These are phyloP conservation scores for Diaporthe batatas DNA, from an alignment of 2,329 filamentous ascomycete species.

Conservation along the genomic window DNA sequence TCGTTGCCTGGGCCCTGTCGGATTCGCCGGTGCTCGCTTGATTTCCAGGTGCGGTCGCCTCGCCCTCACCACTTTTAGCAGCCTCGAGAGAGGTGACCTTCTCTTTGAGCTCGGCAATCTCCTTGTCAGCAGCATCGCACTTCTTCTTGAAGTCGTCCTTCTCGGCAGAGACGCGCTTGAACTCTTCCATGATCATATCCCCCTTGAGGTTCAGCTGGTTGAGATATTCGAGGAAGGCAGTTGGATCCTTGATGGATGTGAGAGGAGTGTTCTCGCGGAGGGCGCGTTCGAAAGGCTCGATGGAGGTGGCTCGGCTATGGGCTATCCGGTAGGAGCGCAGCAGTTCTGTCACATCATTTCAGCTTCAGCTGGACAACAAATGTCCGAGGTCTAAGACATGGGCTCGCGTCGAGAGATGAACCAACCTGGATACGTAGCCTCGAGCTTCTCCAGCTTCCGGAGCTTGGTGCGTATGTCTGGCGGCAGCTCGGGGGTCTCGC, in stretches of 20 bases:
- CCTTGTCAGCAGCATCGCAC: slow-evolving; percentile 67
- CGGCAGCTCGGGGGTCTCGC: slow-evolving; percentile 69
- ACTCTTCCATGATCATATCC: slow-evolving; percentile 93
- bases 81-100: slow-evolving; percentile 67
- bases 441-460: slow-evolving; percentile 89
- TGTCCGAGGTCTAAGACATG: slow-evolving; percentile 15
- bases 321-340: slow-evolving; percentile 92
- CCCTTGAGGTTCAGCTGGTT: slow-evolving; percentile 87
- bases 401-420: slow-evolving; percentile 22
- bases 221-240: slow-evolving; percentile 88
- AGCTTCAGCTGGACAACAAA: slow-evolving; percentile 37
- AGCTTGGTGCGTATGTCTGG: slow-evolving; percentile 82
- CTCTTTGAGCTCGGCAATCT: slow-evolving; percentile 54
- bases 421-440: slow-evolving; percentile 86
- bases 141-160: slow-evolving; percentile 85
- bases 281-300: slow-evolving; percentile 93
- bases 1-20: slow-evolving; percentile 47
- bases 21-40: slow-evolving; percentile 42
- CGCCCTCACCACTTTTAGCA: slow-evolving; percentile 45
- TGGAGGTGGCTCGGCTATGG: slow-evolving; percentile 85
- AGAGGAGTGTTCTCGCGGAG: slow-evolving; percentile 93
- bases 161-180: slow-evolving; percentile 87
- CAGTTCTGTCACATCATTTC: slow-evolving; percentile 70
- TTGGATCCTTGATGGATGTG: slow-evolving; percentile 87
- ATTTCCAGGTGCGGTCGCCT: slow-evolving; percentile 51